A percentile compares a stretch with the other conserved stretches of the same genome.
Conservation (phyloP, 768 basidiomycete species). For the Ramaria sp. region DNA sequence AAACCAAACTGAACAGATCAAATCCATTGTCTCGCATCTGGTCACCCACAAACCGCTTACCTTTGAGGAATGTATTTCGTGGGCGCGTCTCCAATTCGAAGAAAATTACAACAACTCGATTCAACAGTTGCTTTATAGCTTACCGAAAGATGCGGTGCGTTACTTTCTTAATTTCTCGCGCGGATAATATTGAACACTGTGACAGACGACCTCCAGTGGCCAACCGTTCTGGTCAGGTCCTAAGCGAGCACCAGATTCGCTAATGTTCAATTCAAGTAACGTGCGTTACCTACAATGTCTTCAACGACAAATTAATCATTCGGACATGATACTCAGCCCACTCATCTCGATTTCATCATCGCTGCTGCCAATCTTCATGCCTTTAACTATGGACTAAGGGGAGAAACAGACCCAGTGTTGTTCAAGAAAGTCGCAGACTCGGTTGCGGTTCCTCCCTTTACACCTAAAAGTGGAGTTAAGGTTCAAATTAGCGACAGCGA, state of each 20-base stretch:
- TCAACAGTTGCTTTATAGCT: constrained; percentile 82
- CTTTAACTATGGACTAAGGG: constrained; percentile 94
- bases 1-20: constrained; percentile 81
- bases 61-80: constrained; percentile 94
- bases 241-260: constrained; percentile 89
- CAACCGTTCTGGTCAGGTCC: constrained; percentile 99
- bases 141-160: constrained; percentile 82
- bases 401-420: constrained; percentile 64
- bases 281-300: constrained; percentile 37
- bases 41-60: constrained; percentile 89
- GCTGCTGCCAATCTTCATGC: constrained; percentile 95
- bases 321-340: constrained; percentile 38
- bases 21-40: constrained; percentile 80
- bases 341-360: constrained; percentile 82
- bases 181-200: background rate
- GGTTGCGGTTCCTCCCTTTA: constrained; percentile 83
- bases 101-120: constrained; percentile 89
- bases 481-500: constrained; percentile 92
- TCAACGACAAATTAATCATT: background rate
- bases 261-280: constrained; percentile 78
- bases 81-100: constrained; percentile 95
- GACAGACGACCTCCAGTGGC: constrained; percentile 66
- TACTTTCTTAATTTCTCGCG: background rate
- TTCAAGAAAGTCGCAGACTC: constrained; percentile 81
- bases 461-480: constrained; percentile 85